phyloP scores from a whole-genome alignment of 1,284 basidiomycete species.

The Coniophora puteana region DNA sequence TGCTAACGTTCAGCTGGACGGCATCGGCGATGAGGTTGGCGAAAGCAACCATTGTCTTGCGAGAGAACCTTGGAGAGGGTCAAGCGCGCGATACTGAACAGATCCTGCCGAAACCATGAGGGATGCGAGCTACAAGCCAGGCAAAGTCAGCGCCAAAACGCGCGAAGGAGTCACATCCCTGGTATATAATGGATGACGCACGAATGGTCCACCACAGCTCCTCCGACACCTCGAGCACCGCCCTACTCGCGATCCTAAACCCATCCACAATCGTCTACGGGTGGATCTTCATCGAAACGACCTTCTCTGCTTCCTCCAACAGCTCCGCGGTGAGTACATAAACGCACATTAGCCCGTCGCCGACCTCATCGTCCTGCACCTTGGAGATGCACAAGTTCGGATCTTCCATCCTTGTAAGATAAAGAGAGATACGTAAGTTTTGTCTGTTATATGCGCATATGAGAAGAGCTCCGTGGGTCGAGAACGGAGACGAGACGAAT shows the following conservation, averaged over 20 bases:
- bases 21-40: conserved; percentile 98
- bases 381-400: conserved; percentile 92
- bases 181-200: conserved; percentile 36
- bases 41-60: conserved; percentile 98
- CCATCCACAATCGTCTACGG: conserved; percentile 99
- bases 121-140: conserved; percentile 58
- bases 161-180: conserved; percentile 6
- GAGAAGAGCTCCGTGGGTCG: background rate
- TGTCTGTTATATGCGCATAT: background rate
- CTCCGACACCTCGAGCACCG: conserved; percentile 85
- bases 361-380: conserved; percentile 99
- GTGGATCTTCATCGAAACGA: conserved; percentile 92
- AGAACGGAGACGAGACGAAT: too few species aligned
- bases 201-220: conserved; percentile 83
- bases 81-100: conserved; percentile 96
- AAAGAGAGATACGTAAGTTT: background rate
- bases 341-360: conserved; percentile 95
- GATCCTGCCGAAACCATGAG: conserved; percentile 78
- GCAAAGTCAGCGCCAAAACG: background rate
- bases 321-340: conserved; percentile 93
- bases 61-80: conserved; percentile 96
- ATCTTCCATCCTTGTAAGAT: too few species aligned
- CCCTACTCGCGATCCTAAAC: conserved; percentile 87
- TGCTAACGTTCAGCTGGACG: conserved; percentile 92
- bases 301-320: conserved; percentile 92